Evolutionary conservation across 1,284 basidiomycete genomes (phyloP).

Genomic region (Inonotus hispidus): DNA sequence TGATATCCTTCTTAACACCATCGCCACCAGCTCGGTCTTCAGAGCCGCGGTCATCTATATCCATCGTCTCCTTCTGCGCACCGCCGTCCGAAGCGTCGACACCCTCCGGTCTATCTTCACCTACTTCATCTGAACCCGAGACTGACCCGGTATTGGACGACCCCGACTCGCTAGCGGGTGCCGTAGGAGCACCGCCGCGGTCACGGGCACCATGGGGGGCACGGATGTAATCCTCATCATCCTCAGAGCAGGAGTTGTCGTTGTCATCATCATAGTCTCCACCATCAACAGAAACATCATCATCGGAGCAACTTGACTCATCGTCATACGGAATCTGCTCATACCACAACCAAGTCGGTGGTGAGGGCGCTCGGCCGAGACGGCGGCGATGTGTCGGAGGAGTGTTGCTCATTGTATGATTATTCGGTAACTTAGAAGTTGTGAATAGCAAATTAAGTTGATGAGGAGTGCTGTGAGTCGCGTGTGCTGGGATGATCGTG

Average conservation of each 20-base stretch:
- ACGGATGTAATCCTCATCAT: constrained; percentile 44
- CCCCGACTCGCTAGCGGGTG: constrained; percentile 27
- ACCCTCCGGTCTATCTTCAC: background rate
- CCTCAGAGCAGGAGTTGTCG: constrained; percentile 9
- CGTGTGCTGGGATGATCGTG: background rate
- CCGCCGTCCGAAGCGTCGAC: background rate
- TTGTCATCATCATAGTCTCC: constrained; percentile 15
- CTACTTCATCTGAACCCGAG: constrained; percentile 8
- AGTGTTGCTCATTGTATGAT: constrained; percentile 20
- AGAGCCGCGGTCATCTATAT: constrained; percentile 26
- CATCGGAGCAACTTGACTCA: constrained; percentile 41
- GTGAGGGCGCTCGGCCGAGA: constrained; percentile 71
- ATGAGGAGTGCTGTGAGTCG: background rate
- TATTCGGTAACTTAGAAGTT: background rate
- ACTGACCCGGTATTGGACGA: background rate
- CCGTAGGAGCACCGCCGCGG: constrained; percentile 31
- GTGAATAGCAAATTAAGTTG: background rate
- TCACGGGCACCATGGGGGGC: constrained; percentile 25
- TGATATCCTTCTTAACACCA: constrained; percentile 49
- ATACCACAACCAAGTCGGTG: constrained; percentile 80
- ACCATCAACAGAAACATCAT: constrained; percentile 57
- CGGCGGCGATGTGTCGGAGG: constrained; percentile 60
- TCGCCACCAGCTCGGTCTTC: constrained; percentile 27
- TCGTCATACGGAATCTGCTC: constrained; percentile 71
- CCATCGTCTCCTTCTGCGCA: constrained; percentile 15